A percentile compares a stretch with the other conserved stretches of the same genome.
phyloP scores from a whole-genome alignment of 2,329 filamentous ascomycete species.

The Colletotrichum phormii region DNA sequence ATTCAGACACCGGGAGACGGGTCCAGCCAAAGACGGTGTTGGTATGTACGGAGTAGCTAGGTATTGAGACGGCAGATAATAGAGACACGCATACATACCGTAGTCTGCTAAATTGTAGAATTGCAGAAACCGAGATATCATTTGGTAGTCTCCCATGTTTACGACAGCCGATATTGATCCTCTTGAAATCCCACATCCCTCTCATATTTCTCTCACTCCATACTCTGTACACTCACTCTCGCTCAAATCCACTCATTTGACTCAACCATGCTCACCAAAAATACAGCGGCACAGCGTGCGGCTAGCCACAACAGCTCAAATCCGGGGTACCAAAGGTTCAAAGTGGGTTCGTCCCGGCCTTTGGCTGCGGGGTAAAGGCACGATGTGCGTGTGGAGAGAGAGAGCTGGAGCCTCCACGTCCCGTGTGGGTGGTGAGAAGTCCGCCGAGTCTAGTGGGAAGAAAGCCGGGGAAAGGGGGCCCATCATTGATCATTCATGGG shows the following conservation, averaged over 20 bases:
- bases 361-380: slow-evolving; percentile 31
- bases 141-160: not conserved
- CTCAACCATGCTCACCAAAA: not conserved
- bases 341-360: slow-evolving; percentile 24
- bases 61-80: not conserved
- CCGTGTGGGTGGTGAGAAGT: slow-evolving; percentile 13
- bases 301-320: slow-evolving; percentile 11
- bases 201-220: too few species aligned
- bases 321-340: slow-evolving; percentile 21
- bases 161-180: not conserved
- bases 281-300: not conserved
- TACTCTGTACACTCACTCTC: too few species aligned
- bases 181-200: not conserved
- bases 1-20: not conserved
- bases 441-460: not conserved
- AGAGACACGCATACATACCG: not conserved
- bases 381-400: slow-evolving; percentile 9
- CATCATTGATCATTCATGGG: too few species aligned
- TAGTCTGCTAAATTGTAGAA: not conserved
- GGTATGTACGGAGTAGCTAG: not conserved
- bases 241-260: not conserved
- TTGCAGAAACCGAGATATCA: not conserved
- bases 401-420: slow-evolving; percentile 1
- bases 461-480: slow-evolving; percentile 27
- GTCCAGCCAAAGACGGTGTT: not conserved